Conservation (phyloP, 2,329 filamentous ascomycete genomes). For the Exophiala dermatitidis region DNA sequence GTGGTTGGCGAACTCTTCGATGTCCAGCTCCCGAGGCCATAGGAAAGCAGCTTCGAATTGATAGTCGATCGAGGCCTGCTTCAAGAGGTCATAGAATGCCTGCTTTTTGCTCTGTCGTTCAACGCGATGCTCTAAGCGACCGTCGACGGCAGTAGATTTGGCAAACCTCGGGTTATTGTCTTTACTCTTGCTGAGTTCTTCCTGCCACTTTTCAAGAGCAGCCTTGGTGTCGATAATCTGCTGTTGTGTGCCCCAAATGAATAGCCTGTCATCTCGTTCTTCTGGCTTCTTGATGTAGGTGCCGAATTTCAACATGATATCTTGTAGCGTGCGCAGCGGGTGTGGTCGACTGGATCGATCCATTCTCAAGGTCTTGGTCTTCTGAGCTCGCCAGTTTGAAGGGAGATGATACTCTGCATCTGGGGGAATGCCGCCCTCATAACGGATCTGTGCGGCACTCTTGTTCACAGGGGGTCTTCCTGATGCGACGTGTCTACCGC, state of each 20-base stretch:
- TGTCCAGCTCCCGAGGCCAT: conserved; percentile 24
- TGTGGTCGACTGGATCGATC: conserved; percentile 6
- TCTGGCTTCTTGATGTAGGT: conserved; percentile 20
- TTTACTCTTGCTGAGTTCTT: conserved; percentile 9
- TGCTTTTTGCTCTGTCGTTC: conserved; percentile 11
- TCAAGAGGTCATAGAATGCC: conserved; percentile 6
- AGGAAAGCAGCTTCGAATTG: conserved; percentile 19
- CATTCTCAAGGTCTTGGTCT: conserved; percentile 2
- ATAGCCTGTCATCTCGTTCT: conserved; percentile 5
- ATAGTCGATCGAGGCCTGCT: conserved; percentile 12
- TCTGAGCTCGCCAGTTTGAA: conserved; percentile 7
- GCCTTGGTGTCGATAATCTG: conserved; percentile 13
- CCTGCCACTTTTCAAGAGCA: conserved; percentile 14
- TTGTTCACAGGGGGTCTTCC: neutral
- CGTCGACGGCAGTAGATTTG: conserved; percentile 21
- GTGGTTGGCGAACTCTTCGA: conserved; percentile 18
- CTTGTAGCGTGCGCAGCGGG: conserved; percentile 6
- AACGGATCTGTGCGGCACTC: conserved; percentile 7
- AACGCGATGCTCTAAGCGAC: conserved; percentile 22
- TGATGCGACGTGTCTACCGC: neutral
- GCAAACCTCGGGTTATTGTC: conserved; percentile 10
- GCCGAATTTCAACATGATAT: conserved; percentile 12
- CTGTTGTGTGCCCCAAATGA: conserved; percentile 22
- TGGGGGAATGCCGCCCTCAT: conserved; percentile 1
- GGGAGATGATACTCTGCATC: conserved; percentile 8